These are phyloP conservation scores for Zymoseptoria brevis DNA, from an alignment of 2,329 filamentous ascomycete species.

Conservation along the genomic window DNA sequence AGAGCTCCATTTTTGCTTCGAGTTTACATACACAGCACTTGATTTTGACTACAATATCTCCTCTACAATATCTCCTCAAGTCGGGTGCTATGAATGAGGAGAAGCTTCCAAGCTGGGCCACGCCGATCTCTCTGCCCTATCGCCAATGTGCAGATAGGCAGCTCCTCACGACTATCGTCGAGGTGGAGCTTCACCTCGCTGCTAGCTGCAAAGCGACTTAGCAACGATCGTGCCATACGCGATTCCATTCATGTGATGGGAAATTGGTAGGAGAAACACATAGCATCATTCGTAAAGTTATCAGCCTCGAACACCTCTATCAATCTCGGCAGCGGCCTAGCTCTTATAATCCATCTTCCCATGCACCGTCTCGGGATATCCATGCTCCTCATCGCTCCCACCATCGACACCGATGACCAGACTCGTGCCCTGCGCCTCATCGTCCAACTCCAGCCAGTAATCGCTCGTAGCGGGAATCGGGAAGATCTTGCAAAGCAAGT, in stretches of 20 bases:
- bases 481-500: constrained; percentile 56
- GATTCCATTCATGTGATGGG: background rate
- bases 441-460: constrained; percentile 68
- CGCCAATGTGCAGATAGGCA: background rate
- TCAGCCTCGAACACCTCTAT: background rate
- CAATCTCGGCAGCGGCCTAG: background rate
- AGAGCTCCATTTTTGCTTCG: background rate
- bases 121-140: background rate
- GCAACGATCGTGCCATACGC: background rate
- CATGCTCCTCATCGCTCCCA: constrained; percentile 7
- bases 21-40: background rate
- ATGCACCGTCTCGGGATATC: constrained; percentile 6
- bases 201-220: background rate
- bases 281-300: background rate
- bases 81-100: background rate
- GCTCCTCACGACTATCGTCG: background rate
- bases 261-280: background rate
- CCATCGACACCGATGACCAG: constrained; percentile 25
- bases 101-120: background rate
- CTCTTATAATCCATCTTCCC: constrained; percentile 6
- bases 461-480: constrained; percentile 69
- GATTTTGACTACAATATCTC: background rate
- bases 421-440: constrained; percentile 40
- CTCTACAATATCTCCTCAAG: background rate
- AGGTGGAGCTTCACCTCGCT: background rate